Conservation (phyloP, 495 filamentous ascomycete species). For the Penicillium ochrochloron region DNA sequence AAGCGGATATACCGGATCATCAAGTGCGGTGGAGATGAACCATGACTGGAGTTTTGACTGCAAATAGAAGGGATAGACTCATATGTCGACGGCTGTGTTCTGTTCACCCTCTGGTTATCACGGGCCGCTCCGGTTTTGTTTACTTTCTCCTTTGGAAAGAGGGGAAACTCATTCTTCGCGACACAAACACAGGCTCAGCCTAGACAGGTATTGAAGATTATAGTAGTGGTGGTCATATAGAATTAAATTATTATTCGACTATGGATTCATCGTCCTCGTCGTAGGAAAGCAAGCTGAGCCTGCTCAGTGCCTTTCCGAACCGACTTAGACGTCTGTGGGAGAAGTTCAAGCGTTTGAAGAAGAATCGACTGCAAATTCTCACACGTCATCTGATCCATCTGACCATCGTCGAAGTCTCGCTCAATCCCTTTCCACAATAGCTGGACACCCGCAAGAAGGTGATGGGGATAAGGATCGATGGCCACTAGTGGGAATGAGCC, state of each 20-base stretch:
- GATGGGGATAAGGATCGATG: conserved; percentile 28
- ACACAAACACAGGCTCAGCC: no score
- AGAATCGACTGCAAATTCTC: conserved; percentile 20
- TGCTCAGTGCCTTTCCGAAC: conserved; percentile 22
- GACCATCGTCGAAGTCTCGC: conserved; percentile 18
- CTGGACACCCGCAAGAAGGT: conserved; percentile 26
- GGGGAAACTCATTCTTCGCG: no score
- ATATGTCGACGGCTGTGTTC: neutral
- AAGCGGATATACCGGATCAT: conserved; percentile 47
- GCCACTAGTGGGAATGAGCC: conserved; percentile 20
- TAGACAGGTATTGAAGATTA: neutral
- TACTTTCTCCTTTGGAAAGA: neutral
- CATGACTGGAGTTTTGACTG: neutral
- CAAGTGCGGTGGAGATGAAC: neutral
- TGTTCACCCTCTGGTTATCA: neutral
- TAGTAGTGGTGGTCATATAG: neutral
- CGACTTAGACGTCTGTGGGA: conserved; percentile 27
- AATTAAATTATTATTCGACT: neutral
- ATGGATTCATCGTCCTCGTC: neutral
- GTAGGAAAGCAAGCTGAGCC: conserved; percentile 12
- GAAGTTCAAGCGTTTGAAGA: conserved; percentile 21
- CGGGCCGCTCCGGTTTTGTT: neutral
- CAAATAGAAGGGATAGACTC: neutral
- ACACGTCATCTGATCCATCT: conserved; percentile 17
- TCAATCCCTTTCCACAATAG: conserved; percentile 28